Conservation (phyloP, 352 stramenopile genomes). For the Globisporangium canariense region DNA sequence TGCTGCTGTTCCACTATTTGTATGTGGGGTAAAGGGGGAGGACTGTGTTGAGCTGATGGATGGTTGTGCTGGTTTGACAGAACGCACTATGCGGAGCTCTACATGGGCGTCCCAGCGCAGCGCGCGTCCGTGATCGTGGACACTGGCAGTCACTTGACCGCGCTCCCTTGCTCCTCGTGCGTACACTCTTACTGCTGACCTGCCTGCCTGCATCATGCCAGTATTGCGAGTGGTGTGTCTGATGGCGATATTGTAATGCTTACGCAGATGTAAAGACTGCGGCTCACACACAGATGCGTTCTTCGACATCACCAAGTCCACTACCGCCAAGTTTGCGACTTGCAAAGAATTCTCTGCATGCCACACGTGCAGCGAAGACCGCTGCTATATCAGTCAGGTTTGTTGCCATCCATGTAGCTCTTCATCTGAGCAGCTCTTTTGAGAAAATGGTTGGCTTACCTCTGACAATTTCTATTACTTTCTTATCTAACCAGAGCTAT, state of each 20-base stretch:
- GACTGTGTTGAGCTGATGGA: conserved; percentile 11
- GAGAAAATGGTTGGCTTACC: not conserved
- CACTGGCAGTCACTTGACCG: conserved; percentile 79
- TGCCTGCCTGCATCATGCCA: not conserved
- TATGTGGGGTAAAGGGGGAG: not conserved
- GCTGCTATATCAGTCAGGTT: conserved; percentile 76
- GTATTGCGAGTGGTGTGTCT: not conserved
- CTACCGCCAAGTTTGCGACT: conserved; percentile 61
- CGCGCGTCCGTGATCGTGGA: conserved; percentile 84
- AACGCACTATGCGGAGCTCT: conserved; percentile 83
- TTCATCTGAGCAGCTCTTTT: not conserved
- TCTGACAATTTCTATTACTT: not conserved
- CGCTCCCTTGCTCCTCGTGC: conserved; percentile 62
- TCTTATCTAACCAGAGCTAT: conserved; percentile 47
- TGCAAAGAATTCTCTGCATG: conserved; percentile 56
- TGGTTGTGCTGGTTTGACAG: conserved; percentile 21
- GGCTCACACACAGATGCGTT: conserved; percentile 69
- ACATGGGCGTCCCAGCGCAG: conserved; percentile 74
- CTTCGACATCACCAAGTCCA: conserved; percentile 77
- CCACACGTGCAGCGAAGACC: conserved; percentile 51
- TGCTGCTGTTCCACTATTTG: not conserved
- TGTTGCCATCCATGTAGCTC: not conserved
- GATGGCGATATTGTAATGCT: not conserved
- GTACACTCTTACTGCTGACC: not conserved
- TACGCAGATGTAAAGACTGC: conserved; percentile 51